These are phyloP conservation scores for Saccharomycopsis selenospora DNA, from an alignment of 805 yeast species.

Conservation along the genomic window DNA sequence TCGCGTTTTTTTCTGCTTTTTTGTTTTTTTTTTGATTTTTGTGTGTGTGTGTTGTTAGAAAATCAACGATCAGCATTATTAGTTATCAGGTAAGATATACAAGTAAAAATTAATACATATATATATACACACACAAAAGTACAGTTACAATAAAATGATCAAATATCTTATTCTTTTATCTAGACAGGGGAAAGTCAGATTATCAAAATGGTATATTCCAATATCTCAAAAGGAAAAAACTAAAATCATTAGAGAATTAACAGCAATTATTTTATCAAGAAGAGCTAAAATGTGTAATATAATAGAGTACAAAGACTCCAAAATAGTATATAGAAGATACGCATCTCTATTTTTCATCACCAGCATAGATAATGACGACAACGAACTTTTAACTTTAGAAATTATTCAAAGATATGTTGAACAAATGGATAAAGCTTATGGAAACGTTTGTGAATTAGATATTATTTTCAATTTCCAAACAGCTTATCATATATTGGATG, in stretches of 20 bases:
- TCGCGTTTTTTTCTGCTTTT: too few relatives aligned
- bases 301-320: constrained; percentile 70
- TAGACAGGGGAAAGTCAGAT: constrained; percentile 90
- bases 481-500: constrained; percentile 90
- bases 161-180: constrained; percentile 77
- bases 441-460: constrained; percentile 94
- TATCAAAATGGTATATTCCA: constrained; percentile 89
- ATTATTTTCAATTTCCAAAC: constrained; percentile 92
- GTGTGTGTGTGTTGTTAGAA: too few relatives aligned
- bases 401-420: constrained; percentile 90
- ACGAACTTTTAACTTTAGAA: constrained; percentile 81
- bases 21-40: too few relatives aligned
- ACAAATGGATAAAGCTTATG: constrained; percentile 92
- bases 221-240: constrained; percentile 78
- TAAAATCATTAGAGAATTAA: constrained; percentile 75
- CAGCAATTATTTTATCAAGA: constrained; percentile 77
- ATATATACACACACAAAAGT: too few relatives aligned
- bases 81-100: too few relatives aligned
- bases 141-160: too few relatives aligned
- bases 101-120: too few relatives aligned
- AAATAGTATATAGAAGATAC: constrained; percentile 84
- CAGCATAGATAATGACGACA: constrained; percentile 76
- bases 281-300: constrained; percentile 95
- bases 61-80: too few relatives aligned
- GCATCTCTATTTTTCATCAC: constrained; percentile 89